A percentile compares a stretch with the other conserved stretches of the same genome.
Conservation (phyloP, 768 basidiomycete genomes). For the Collybiopsis confluens region DNA sequence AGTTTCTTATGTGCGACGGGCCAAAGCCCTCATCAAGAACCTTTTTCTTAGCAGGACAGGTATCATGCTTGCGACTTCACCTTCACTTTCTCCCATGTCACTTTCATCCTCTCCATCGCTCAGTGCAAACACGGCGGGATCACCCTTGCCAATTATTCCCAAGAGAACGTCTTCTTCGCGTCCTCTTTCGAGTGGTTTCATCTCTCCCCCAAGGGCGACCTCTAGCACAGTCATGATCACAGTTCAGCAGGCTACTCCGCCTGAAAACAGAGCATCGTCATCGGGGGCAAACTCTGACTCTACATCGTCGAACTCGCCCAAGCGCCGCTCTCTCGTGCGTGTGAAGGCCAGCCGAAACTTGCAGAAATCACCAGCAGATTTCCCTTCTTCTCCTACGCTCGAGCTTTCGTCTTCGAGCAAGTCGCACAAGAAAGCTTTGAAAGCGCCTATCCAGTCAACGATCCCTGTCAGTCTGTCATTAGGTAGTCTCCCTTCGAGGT, state of each 20-base stretch:
- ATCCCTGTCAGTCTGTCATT: not conserved
- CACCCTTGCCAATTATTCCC: conserved; percentile 62
- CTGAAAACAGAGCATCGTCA: conserved; percentile 11
- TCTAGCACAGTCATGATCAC: conserved; percentile 21
- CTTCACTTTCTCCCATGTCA: not conserved
- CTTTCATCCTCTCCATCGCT: conserved; percentile 1
- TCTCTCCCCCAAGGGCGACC: conserved; percentile 14
- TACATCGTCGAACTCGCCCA: conserved; percentile 31
- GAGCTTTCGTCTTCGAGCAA: conserved; percentile 21
- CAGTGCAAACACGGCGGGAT: conserved; percentile 50
- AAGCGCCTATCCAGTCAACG: not conserved
- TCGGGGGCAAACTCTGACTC: conserved; percentile 24
- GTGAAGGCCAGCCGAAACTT: conserved; percentile 31
- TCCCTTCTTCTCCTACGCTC: conserved; percentile 42
- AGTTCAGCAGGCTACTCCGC: conserved; percentile 25
- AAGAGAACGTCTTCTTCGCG: conserved; percentile 37
- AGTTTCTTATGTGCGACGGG: too few species aligned
- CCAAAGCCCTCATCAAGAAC: too few species aligned
- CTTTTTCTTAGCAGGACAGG: too few species aligned
- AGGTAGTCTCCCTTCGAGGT: not conserved
- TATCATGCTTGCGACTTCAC: conserved; percentile 4
- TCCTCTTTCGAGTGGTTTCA: conserved; percentile 14
- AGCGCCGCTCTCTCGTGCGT: conserved; percentile 28
- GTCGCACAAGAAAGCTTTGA: not conserved
- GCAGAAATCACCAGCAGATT: conserved; percentile 29